Conservation (phyloP, 495 filamentous ascomycete genomes). For the Neurospora sp. region DNA sequence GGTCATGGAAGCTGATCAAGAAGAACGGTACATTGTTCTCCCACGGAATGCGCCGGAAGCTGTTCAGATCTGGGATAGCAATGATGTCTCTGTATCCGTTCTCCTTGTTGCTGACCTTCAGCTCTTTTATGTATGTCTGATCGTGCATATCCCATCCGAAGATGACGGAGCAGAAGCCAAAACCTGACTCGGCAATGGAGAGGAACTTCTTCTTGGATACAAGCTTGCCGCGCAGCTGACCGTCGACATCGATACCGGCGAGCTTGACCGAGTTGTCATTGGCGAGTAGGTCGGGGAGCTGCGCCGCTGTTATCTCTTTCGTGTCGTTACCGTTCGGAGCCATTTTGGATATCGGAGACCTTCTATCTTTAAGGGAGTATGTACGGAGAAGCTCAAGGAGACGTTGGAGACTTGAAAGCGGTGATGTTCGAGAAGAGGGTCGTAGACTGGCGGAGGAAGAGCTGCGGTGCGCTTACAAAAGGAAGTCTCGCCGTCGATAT, state of each 20-base stretch:
- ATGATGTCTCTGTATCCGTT: conserved; percentile 90
- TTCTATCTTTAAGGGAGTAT: background rate
- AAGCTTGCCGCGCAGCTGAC: conserved; percentile 82
- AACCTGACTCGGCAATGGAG: conserved; percentile 69
- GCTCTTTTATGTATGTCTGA: conserved; percentile 71
- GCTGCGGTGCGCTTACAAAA: background rate
- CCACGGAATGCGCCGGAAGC: conserved; percentile 89
- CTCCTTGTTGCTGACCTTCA: conserved; percentile 80
- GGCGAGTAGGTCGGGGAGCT: conserved; percentile 53
- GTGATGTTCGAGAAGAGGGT: background rate
- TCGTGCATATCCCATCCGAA: conserved; percentile 99
- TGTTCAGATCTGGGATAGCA: conserved; percentile 69
- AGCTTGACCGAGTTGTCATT: conserved; percentile 83
- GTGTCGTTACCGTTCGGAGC: conserved; percentile 1
- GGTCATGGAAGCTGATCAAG: conserved; percentile 76
- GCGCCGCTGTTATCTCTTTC: conserved; percentile 42
- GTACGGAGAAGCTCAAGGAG: background rate
- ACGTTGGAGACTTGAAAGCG: background rate
- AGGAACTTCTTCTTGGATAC: conserved; percentile 95
- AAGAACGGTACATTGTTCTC: conserved; percentile 91
- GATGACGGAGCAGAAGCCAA: conserved; percentile 93
- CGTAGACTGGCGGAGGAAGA: background rate
- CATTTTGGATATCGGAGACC: background rate
- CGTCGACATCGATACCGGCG: conserved; percentile 86
- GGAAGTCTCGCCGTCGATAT: background rate